These are phyloP conservation scores for Oryza australiensis DNA, from an alignment of 176 grass and related monocot species.

Conservation along the genomic window DNA sequence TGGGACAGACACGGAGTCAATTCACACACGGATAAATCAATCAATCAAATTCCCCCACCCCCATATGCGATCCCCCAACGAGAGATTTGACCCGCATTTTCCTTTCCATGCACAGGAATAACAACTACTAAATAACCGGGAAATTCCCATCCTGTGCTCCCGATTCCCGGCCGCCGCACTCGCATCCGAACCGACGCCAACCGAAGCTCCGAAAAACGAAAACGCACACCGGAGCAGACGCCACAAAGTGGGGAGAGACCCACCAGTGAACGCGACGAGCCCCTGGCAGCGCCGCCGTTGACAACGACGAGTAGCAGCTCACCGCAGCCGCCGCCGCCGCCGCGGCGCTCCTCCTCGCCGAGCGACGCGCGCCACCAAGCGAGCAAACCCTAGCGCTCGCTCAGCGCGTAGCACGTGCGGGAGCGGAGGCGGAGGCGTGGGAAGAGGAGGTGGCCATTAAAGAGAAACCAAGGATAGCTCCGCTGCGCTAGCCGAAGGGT, in stretches of 20 bases:
- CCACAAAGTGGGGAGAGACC: background rate
- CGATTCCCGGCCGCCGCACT: background rate
- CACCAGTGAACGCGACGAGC: slow-evolving; percentile 22
- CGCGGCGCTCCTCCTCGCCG: background rate
- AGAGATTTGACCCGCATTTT: slow-evolving; percentile 38
- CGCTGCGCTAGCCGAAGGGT: background rate
- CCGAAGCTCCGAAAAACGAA: background rate
- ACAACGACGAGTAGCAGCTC: background rate
- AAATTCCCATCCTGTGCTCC: background rate
- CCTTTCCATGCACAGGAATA: slow-evolving; percentile 20
- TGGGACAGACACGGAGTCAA: slow-evolving; percentile 22
- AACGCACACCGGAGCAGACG: slow-evolving; percentile 1
- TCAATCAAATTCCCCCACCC: background rate
- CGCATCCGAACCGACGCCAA: background rate
- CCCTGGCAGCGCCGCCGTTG: background rate
- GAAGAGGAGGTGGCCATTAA: slow-evolving; percentile 49
- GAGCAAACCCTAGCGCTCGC: slow-evolving; percentile 14
- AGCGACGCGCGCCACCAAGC: background rate
- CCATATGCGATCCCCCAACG: background rate
- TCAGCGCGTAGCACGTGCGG: slow-evolving; percentile 23
- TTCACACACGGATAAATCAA: background rate
- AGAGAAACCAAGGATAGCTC: slow-evolving; percentile 18
- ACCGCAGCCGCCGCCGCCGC: background rate
- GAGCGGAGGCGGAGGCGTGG: slow-evolving; percentile 4
- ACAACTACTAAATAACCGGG: background rate